Evolutionary conservation across 805 yeast genomes (phyloP).

Genomic region (Wickerhamomyces strasburgensis): DNA sequence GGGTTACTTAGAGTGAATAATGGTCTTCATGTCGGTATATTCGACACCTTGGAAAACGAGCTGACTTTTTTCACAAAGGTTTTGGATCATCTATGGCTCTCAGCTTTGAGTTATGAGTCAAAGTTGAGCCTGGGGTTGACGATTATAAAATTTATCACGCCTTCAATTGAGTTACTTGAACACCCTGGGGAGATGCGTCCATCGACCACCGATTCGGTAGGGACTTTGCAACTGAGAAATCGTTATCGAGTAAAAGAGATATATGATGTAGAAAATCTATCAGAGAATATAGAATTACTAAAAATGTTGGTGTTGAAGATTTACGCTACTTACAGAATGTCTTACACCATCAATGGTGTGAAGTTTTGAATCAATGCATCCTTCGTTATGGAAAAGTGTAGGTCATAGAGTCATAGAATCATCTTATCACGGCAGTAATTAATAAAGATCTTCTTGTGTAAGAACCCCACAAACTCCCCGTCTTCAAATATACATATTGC

Average conservation of each 20-base stretch:
- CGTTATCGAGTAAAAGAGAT: not conserved
- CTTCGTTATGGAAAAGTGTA: not conserved
- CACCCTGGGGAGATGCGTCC: slow-evolving; percentile 3
- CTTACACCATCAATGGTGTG: not conserved
- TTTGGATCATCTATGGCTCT: slow-evolving; percentile 8
- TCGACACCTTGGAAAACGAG: not conserved
- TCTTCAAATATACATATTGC: slow-evolving; percentile 41
- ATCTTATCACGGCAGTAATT: slow-evolving; percentile 31
- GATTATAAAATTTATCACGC: slow-evolving; percentile 1
- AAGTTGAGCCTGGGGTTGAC: slow-evolving; percentile 1
- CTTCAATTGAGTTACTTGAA: not conserved
- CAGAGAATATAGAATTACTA: not conserved
- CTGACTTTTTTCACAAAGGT: not conserved
- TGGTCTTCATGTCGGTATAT: slow-evolving; percentile 4
- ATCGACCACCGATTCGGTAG: too few species aligned
- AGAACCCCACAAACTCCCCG: slow-evolving; percentile 45
- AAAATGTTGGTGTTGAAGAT: not conserved
- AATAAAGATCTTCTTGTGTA: slow-evolving; percentile 49
- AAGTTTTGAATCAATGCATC: not conserved
- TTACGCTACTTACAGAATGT: not conserved
- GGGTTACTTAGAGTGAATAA: slow-evolving; percentile 5
- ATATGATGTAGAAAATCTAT: not conserved
- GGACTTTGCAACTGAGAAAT: too few species aligned
- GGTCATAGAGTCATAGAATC: slow-evolving; percentile 3
- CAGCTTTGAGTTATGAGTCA: slow-evolving; percentile 3